Evolutionary conservation across 2,329 filamentous ascomycete genomes (phyloP).

Genomic region (Escovopsis sp.): DNA sequence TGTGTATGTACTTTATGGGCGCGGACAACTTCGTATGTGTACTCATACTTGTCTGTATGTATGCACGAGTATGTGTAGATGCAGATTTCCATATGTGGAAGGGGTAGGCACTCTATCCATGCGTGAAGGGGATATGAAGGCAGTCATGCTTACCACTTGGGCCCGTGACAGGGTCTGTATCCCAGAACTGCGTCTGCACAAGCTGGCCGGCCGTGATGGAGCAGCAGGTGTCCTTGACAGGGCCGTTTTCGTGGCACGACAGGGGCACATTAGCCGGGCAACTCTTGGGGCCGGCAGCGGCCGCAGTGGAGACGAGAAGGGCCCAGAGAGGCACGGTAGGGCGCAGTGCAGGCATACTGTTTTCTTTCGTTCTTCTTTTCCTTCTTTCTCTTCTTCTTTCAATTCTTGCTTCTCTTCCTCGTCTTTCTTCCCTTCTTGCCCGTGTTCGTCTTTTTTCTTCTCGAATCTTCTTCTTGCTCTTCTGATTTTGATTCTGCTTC

Average conservation of each 20-base stretch:
- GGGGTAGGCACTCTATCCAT: too few relatives aligned
- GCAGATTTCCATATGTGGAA: too few relatives aligned
- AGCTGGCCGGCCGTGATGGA: slow-evolving; percentile 56
- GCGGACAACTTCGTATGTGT: too few relatives aligned
- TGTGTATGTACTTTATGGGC: not conserved
- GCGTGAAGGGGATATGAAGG: too few relatives aligned
- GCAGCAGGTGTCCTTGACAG: slow-evolving; percentile 50
- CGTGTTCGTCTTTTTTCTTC: too few relatives aligned
- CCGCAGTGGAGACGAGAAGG: slow-evolving; percentile 6
- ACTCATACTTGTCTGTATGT: too few relatives aligned
- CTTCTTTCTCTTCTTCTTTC: too few relatives aligned
- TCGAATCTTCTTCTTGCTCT: too few relatives aligned
- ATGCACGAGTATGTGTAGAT: too few relatives aligned
- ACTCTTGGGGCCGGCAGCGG: slow-evolving; percentile 6
- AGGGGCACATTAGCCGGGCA: slow-evolving; percentile 26
- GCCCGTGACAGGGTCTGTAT: slow-evolving; percentile 46
- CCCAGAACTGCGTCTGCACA: slow-evolving; percentile 66
- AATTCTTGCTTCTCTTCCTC: too few relatives aligned
- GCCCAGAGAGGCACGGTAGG: slow-evolving; percentile 7
- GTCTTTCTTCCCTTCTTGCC: too few relatives aligned
- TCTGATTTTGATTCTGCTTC: too few relatives aligned
- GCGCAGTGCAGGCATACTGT: slow-evolving; percentile 7
- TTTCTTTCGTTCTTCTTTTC: not conserved
- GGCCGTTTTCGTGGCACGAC: slow-evolving; percentile 48
- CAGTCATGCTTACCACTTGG: slow-evolving; percentile 23